These are phyloP conservation scores for Suhomyces yuchorum DNA, from an alignment of 1,139 yeast genomes.

Conservation along the genomic window DNA sequence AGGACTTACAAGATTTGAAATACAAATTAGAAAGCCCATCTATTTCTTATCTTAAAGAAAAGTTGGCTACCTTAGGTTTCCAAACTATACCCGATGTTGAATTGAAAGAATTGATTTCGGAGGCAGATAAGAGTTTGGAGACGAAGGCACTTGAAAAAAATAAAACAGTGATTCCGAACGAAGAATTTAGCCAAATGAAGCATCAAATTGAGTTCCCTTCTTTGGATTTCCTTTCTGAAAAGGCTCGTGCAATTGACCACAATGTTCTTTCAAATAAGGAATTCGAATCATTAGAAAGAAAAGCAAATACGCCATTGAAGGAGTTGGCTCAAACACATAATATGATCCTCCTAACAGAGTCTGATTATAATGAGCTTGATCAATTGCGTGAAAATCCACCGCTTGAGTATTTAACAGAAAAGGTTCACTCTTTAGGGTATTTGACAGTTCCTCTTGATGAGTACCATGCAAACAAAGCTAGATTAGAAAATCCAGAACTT, in stretches of 20 bases:
- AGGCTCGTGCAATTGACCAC: slow-evolving; percentile 20
- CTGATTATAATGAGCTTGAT: slow-evolving; percentile 7
- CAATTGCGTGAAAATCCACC: slow-evolving; percentile 21
- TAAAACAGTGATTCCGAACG: slow-evolving; percentile 21
- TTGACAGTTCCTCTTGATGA: slow-evolving; percentile 13
- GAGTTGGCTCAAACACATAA: slow-evolving; percentile 16
- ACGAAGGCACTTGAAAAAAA: slow-evolving; percentile 21
- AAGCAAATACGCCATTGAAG: slow-evolving; percentile 23
- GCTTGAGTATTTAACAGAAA: slow-evolving; percentile 17
- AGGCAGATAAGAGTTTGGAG: slow-evolving; percentile 15
- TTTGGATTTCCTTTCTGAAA: slow-evolving; percentile 27
- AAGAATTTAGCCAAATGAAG: slow-evolving; percentile 33
- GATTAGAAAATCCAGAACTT: slow-evolving; percentile 10
- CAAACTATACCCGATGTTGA: slow-evolving; percentile 23
- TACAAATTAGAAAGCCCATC: slow-evolving; percentile 22
- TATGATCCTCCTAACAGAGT: slow-evolving; percentile 8
- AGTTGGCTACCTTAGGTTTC: slow-evolving; percentile 15
- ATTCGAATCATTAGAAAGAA: not conserved
- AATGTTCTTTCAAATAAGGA: slow-evolving; percentile 1
- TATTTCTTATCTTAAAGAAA: slow-evolving; percentile 23
- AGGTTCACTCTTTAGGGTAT: slow-evolving; percentile 17
- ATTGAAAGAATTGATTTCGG: slow-evolving; percentile 23
- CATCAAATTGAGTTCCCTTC: slow-evolving; percentile 35
- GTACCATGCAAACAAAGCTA: slow-evolving; percentile 18
- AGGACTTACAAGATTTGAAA: slow-evolving; percentile 18